Evolutionary conservation across 2,329 filamentous ascomycete species (phyloP).

Genomic region (Colletotrichum gloeosporioides): DNA sequence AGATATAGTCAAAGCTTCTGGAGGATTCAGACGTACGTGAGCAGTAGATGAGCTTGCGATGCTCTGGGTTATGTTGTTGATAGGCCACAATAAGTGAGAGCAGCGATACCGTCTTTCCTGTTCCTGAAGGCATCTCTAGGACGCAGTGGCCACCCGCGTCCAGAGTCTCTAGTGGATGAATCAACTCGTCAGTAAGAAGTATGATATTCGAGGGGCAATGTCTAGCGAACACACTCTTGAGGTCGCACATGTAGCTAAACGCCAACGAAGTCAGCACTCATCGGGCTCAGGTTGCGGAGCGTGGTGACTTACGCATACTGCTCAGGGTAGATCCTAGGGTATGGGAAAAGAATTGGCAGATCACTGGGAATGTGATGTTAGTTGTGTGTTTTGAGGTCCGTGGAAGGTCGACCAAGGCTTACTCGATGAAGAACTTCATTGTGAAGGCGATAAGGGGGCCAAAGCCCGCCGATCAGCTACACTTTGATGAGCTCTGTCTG

Average conservation of each 20-base stretch:
- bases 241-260: conserved; percentile 60
- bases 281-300: background rate
- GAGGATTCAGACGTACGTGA: conserved; percentile 67
- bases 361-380: conserved; percentile 43
- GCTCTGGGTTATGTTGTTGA: conserved; percentile 90
- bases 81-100: conserved; percentile 96
- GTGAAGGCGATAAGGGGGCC: background rate
- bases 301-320: conserved; percentile 57
- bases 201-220: background rate
- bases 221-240: conserved; percentile 50
- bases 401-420: background rate
- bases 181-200: background rate
- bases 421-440: conserved; percentile 26
- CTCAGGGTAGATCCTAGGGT: conserved; percentile 64
- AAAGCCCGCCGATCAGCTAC: background rate
- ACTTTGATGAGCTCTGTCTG: background rate
- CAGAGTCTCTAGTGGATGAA: conserved; percentile 66
- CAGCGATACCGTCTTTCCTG: conserved; percentile 95
- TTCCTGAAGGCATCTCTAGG: conserved; percentile 98
- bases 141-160: conserved; percentile 96
- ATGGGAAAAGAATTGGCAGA: conserved; percentile 62
- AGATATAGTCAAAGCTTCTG: background rate
- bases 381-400: background rate
- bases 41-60: conserved; percentile 97
- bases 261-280: background rate